These are phyloP conservation scores for Schwanniomyces polymorphus DNA, from an alignment of 805 yeast species.

Conservation along the genomic window DNA sequence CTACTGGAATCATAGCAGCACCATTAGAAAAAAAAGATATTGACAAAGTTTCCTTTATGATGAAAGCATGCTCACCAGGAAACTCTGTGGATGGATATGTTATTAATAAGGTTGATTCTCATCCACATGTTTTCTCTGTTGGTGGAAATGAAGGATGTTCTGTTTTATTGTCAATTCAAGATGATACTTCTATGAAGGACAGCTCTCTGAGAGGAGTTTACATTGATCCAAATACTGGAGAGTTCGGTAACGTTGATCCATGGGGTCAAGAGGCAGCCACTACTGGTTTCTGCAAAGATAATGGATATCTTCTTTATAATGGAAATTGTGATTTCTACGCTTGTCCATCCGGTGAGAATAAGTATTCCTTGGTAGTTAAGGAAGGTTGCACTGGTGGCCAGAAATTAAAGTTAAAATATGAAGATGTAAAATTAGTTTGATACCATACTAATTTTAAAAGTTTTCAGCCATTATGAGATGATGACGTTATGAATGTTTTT, in stretches of 20 bases:
- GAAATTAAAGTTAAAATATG: slow-evolving; percentile 13
- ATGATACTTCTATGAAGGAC: slow-evolving; percentile 28
- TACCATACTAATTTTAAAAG: no score
- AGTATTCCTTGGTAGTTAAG: slow-evolving; percentile 17
- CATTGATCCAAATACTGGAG: slow-evolving; percentile 29
- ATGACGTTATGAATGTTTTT: no score
- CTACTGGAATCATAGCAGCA: no score
- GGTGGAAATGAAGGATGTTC: slow-evolving; percentile 32
- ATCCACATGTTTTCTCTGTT: slow-evolving; percentile 33
- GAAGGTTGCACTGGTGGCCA: slow-evolving; percentile 28
- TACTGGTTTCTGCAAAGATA: slow-evolving; percentile 38
- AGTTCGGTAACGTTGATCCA: slow-evolving; percentile 32
- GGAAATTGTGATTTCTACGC: slow-evolving; percentile 36
- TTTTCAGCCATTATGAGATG: no score
- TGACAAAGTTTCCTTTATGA: background rate
- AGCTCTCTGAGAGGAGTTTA: slow-evolving; percentile 29
- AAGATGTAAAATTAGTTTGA: background rate
- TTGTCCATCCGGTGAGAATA: slow-evolving; percentile 30
- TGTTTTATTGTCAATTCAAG: slow-evolving; percentile 20
- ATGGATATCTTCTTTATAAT: slow-evolving; percentile 35
- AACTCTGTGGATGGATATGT: slow-evolving; percentile 21
- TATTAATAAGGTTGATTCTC: slow-evolving; percentile 29
- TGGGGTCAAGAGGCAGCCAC: slow-evolving; percentile 32
- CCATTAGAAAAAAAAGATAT: background rate
- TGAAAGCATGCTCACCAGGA: slow-evolving; percentile 22